Evolutionary conservation across 2,329 filamentous ascomycete genomes (phyloP).

Genomic region (Epichloe amarillans): DNA sequence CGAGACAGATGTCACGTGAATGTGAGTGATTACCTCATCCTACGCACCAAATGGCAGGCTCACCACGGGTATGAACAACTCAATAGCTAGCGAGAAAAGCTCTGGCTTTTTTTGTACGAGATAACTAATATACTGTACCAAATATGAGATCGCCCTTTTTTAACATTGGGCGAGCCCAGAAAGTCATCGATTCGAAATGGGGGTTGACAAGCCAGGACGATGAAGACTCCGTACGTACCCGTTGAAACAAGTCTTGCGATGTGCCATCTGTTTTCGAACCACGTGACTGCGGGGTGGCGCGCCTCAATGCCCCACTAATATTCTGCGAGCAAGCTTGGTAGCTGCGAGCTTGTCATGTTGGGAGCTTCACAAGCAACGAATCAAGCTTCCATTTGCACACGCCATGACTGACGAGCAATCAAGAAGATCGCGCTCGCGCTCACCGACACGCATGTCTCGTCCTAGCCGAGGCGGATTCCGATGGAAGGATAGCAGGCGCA

Average conservation of each 20-base stretch:
- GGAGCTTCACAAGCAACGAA: not conserved
- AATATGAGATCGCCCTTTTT: too few relatives aligned
- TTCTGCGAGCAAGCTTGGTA: not conserved
- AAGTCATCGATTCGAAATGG: too few relatives aligned
- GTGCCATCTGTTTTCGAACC: not conserved
- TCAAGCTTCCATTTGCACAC: not conserved
- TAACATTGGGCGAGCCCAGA: too few relatives aligned
- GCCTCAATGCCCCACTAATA: not conserved
- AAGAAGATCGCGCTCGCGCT: slow-evolving; percentile 15
- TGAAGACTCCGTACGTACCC: too few relatives aligned
- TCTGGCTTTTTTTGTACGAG: too few relatives aligned
- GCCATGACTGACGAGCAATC: slow-evolving; percentile 14
- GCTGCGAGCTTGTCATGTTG: not conserved
- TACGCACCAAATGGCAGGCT: not conserved
- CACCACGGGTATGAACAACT: not conserved
- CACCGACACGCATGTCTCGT: slow-evolving; percentile 13
- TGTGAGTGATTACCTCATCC: slow-evolving; percentile 15
- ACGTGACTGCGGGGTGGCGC: not conserved
- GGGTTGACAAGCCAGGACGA: too few relatives aligned
- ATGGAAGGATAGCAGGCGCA: slow-evolving; percentile 44
- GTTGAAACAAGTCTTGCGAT: too few relatives aligned
- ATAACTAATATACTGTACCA: too few relatives aligned
- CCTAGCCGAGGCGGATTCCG: slow-evolving; percentile 34
- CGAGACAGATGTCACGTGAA: slow-evolving; percentile 20
- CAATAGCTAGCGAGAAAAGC: too few relatives aligned